A percentile compares a stretch with the other conserved stretches of the same genome.
phyloP scores from a whole-genome alignment of 164 flowering plant species.

The Liriodendron chinense region DNA sequence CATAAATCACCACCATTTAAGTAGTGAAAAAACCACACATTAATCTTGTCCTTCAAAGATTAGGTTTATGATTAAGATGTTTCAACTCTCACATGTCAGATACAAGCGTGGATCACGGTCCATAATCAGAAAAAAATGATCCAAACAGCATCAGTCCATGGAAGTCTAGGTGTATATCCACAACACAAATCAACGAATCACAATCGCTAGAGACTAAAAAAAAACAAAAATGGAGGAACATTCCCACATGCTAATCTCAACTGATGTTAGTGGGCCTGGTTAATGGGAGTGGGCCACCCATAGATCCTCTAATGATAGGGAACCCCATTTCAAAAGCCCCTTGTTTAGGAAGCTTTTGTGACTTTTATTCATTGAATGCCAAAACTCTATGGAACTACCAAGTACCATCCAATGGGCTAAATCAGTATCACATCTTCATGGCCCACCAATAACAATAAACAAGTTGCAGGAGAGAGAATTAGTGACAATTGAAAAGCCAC shows the following conservation, averaged over 20 bases:
- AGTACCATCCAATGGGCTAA: conserved; percentile 3
- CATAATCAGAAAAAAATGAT: too few species aligned
- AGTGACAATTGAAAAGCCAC: background rate
- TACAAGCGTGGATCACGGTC: too few species aligned
- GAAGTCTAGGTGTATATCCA: too few species aligned
- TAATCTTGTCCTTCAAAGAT: too few species aligned
- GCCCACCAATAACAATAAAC: background rate
- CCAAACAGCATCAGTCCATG: too few species aligned
- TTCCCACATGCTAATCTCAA: background rate
- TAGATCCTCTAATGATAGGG: conserved; percentile 7
- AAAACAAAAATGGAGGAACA: background rate
- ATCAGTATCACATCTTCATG: background rate
- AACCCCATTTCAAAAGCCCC: conserved; percentile 14
- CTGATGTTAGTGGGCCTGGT: background rate
- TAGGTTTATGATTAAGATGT: too few species aligned
- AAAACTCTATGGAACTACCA: conserved; percentile 2
- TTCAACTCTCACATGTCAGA: too few species aligned
- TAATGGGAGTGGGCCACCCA: conserved; percentile 9
- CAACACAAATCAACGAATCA: too few species aligned
- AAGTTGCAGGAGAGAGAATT: background rate
- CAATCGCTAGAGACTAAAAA: background rate
- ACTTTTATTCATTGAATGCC: conserved; percentile 9
- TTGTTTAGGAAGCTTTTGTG: conserved; percentile 16
- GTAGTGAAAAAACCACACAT: too few species aligned
- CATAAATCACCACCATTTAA: too few species aligned